Evolutionary conservation across 1,284 basidiomycete species (phyloP), one percentile per base, ranked within the genome.

Genomic region (Sporisorium exsertum): DNA sequence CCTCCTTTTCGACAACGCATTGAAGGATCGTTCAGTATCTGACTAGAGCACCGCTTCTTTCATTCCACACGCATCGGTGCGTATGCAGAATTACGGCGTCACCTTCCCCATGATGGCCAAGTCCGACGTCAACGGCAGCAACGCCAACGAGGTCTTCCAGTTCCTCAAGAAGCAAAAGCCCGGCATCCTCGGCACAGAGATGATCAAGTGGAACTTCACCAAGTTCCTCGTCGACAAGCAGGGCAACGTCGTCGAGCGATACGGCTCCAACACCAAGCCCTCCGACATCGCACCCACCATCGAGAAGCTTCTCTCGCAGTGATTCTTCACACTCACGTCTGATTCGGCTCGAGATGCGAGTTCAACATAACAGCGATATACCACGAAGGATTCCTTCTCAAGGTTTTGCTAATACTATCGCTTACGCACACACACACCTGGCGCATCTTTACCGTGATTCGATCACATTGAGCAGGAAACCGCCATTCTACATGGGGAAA

Each of bases 131-230:
- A 97, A 96, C 85, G 94, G 94, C 13, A 90, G 91, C 81, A 84
- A 87, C 76, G 87, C 89, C 78, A 94, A 93, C 86, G 89, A 92
- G 81, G 92, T 94, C 9, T 95, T 90, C 88, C 90, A 92, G 69
- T 95, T 91, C 90, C 89, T 96, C 81, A 96, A 96, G 89, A 87
- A 88, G 50, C 87, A 93, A 86, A 92, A 93, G 86, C 74, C 91
- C 3, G 92, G 92, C 9, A 79, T 93, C 45, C 85, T 94, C 51
- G 92, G 93, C 32, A 86, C 93, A 57, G 89, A 89, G 20, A 88
- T 91, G 58, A 93, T 94, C 87, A 93, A 94, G 75, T 87, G 86
- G 86, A 86, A 86, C 84, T 87, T 81, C 83, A 88, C 87, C 79
- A 87, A 77, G 75, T 88, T 88, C 84, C 82, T 88, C 32, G 80